These are phyloP conservation scores for Populus deltoides DNA, from an alignment of 345 rosid genomes.

Conservation along the genomic window DNA sequence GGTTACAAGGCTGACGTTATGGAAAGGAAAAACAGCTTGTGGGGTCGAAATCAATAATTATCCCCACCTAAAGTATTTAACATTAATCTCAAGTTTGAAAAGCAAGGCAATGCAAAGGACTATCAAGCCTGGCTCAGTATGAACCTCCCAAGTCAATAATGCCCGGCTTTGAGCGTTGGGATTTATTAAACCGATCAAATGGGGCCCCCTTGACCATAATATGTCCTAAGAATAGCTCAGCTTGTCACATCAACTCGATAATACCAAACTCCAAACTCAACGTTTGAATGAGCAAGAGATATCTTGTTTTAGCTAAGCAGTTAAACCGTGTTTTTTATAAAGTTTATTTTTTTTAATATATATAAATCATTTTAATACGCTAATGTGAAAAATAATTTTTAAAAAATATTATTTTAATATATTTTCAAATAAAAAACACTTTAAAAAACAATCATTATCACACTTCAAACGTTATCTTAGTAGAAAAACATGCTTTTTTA, in stretches of 20 bases:
- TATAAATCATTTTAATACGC: fast-evolving
- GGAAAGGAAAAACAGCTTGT: neutral
- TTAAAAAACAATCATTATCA: too few relatives aligned
- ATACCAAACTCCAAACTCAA: too few relatives aligned
- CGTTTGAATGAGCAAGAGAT: too few relatives aligned
- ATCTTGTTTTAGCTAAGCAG: too few relatives aligned
- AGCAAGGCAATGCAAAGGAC: neutral
- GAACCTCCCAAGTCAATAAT: conserved; percentile 21
- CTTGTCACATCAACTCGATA: too few relatives aligned
- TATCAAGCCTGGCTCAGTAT: neutral
- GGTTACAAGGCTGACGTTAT: neutral
- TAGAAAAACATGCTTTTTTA: too few relatives aligned
- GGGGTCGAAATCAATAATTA: neutral
- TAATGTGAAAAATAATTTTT: too few relatives aligned
- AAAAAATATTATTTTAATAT: too few relatives aligned
- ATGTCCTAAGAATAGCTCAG: too few relatives aligned
- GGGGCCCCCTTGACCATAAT: neutral
- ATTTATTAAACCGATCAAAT: neutral
- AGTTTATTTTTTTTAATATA: too few relatives aligned
- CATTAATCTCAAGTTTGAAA: neutral
- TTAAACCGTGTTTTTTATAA: too few relatives aligned
- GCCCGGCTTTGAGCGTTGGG: conserved; percentile 10
- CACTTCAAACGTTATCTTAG: fast-evolving
- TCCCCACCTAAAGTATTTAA: neutral
- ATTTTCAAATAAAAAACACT: too few relatives aligned